Evolutionary conservation across 2,329 filamentous ascomycete genomes (phyloP).

Genomic region (Lachnellula subtilissima): DNA sequence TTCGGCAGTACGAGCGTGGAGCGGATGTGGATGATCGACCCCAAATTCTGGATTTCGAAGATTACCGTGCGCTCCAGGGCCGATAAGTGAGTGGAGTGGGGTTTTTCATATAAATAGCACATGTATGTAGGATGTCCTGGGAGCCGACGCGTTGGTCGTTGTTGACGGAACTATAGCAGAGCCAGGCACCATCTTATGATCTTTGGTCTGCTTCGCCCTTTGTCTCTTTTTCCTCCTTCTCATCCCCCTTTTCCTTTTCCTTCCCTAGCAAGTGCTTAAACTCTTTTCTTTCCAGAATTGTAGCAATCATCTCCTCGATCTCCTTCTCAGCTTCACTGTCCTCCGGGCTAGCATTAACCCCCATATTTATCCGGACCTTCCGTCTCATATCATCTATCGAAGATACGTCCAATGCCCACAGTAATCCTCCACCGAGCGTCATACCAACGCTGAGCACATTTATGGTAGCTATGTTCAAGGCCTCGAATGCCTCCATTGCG

Average conservation of each 20-base stretch:
- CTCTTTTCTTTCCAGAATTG: conserved; percentile 55
- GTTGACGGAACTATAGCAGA: not conserved
- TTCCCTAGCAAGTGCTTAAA: conserved; percentile 29
- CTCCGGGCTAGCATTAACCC: conserved; percentile 31
- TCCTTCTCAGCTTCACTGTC: conserved; percentile 54
- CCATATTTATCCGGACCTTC: conserved; percentile 42
- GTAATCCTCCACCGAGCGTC: conserved; percentile 65
- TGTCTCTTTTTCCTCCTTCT: conserved; percentile 1
- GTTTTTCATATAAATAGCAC: no score
- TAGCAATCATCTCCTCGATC: conserved; percentile 57
- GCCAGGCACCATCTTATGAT: not conserved
- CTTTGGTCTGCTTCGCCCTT: conserved; percentile 9
- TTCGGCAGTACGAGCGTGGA: not conserved
- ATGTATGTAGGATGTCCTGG: no score
- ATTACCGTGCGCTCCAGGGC: not conserved
- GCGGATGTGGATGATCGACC: not conserved
- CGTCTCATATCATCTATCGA: conserved; percentile 58
- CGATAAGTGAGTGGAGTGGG: no score
- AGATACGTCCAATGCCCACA: conserved; percentile 75
- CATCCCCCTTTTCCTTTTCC: conserved; percentile 1
- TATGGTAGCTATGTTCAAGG: conserved; percentile 79
- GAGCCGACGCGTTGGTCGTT: not conserved
- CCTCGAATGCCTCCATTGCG: conserved; percentile 71
- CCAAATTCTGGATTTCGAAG: not conserved
- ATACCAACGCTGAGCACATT: conserved; percentile 75